Conservation (phyloP, 192 early-diverging fungal species). For the Bifiguratus adelaidae region DNA sequence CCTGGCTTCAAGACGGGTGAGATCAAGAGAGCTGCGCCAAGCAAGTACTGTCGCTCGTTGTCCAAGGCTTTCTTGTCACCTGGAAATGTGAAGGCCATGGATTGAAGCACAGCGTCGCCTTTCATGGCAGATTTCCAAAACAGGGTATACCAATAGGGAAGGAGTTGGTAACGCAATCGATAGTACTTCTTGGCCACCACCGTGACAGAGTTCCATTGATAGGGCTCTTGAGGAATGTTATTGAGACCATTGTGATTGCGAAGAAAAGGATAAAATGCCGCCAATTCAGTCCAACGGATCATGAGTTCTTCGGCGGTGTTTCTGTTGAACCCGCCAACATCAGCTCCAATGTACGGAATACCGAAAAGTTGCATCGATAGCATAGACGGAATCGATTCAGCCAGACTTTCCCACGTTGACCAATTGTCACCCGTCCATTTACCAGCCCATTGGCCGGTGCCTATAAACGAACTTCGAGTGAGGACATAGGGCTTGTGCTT, state of each 20-base stretch:
- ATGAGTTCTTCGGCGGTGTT: conserved; percentile 51
- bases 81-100: conserved; percentile 41
- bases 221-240: conserved; percentile 43
- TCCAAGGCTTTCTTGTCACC: background rate
- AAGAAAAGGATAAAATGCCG: conserved; percentile 27
- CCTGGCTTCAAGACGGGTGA: conserved; percentile 43
- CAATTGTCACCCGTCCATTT: conserved; percentile 4
- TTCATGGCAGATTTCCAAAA: conserved; percentile 30
- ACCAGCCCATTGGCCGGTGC: conserved; percentile 31
- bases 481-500: conserved; percentile 51
- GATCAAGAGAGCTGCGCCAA: background rate
- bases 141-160: conserved; percentile 52
- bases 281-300: conserved; percentile 52
- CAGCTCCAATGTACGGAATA: conserved; percentile 57
- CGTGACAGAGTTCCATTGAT: conserved; percentile 40
- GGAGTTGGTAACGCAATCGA: conserved; percentile 38
- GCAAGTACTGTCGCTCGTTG: background rate
- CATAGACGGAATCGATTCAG: conserved; percentile 43
- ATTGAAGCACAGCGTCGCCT: conserved; percentile 42
- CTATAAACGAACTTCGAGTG: conserved; percentile 51
- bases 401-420: conserved; percentile 35
- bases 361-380: conserved; percentile 63
- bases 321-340: conserved; percentile 59
- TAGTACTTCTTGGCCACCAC: conserved; percentile 39
- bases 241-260: conserved; percentile 51